A percentile compares a stretch with the other conserved stretches of the same genome.
These are phyloP conservation scores for Sclerotinia spermophila DNA, from an alignment of 2,329 filamentous ascomycete species.

Conservation along the genomic window DNA sequence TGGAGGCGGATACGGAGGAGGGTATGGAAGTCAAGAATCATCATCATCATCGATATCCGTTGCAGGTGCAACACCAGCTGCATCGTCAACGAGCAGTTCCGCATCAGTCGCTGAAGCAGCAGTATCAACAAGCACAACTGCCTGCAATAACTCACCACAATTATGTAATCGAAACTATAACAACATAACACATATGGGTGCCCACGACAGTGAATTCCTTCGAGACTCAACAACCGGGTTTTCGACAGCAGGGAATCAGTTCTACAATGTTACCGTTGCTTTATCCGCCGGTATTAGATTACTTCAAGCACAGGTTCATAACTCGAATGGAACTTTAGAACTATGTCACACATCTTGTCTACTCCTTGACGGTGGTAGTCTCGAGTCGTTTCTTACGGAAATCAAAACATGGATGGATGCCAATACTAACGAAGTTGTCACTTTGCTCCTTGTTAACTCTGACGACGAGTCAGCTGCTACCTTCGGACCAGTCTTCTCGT, in stretches of 20 bases:
- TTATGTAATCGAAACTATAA: conserved; percentile 70
- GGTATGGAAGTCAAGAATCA: conserved; percentile 1
- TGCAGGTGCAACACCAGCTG: conserved; percentile 11
- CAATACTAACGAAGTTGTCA: conserved; percentile 59
- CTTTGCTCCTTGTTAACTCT: conserved; percentile 59
- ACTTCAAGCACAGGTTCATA: conserved; percentile 61
- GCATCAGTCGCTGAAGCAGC: conserved; percentile 24
- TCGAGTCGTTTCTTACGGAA: conserved; percentile 52
- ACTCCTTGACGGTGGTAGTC: conserved; percentile 54
- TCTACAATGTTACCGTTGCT: conserved; percentile 54
- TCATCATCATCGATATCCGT: conserved; percentile 5
- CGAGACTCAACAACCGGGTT: conserved; percentile 43
- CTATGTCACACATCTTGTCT: conserved; percentile 58
- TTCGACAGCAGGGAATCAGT: conserved; percentile 53
- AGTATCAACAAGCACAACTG: conserved; percentile 29
- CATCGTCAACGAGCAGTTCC: conserved; percentile 17
- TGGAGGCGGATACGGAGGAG: conserved; percentile 7
- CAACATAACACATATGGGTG: conserved; percentile 70
- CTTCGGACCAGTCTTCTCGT: conserved; percentile 43
- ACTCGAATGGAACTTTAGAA: conserved; percentile 48
- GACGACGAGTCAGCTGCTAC: conserved; percentile 53
- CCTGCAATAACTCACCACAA: conserved; percentile 76
- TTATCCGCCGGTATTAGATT: conserved; percentile 61
- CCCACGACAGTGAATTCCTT: conserved; percentile 64
- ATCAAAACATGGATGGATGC: conserved; percentile 58